These are phyloP conservation scores for Yarrowia deformans DNA, from an alignment of 805 yeast species.

Conservation along the genomic window DNA sequence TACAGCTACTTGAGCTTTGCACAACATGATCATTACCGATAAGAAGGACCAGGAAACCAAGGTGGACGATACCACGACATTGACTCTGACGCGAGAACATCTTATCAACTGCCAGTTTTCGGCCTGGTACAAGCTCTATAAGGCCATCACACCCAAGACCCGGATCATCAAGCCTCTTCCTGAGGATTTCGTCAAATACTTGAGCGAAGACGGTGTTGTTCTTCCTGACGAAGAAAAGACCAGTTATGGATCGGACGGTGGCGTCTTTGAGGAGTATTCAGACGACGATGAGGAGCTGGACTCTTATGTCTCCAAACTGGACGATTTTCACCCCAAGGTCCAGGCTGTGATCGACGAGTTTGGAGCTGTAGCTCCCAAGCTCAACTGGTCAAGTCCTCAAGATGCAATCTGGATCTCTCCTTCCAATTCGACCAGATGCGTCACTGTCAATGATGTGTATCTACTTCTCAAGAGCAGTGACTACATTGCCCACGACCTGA, in stretches of 20 bases:
- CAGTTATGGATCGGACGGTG: slow-evolving; percentile 78
- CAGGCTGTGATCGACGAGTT: slow-evolving; percentile 55
- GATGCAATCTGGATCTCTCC: slow-evolving; percentile 94
- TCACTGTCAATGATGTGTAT: slow-evolving; percentile 75
- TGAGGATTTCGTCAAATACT: slow-evolving; percentile 61
- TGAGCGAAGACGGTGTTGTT: slow-evolving; percentile 71
- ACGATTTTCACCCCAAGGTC: slow-evolving; percentile 65
- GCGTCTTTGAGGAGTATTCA: slow-evolving; percentile 54
- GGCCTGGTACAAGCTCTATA: slow-evolving; percentile 64
- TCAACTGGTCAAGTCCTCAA: slow-evolving; percentile 97
- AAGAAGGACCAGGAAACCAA: slow-evolving; percentile 11
- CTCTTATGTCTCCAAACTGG: slow-evolving; percentile 52
- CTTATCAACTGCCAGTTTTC: slow-evolving; percentile 63
- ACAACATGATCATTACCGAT: slow-evolving; percentile 2
- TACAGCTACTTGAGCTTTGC: no score
- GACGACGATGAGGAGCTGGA: slow-evolving; percentile 46
- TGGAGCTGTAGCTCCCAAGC: slow-evolving; percentile 76
- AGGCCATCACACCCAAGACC: slow-evolving; percentile 58
- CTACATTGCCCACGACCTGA: slow-evolving; percentile 84
- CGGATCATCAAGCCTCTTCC: slow-evolving; percentile 67
- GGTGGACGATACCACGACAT: slow-evolving; percentile 6
- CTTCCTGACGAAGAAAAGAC: slow-evolving; percentile 58
- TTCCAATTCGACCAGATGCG: slow-evolving; percentile 76
- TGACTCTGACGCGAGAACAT: slow-evolving; percentile 48
- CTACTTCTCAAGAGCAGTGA: slow-evolving; percentile 84